phyloP scores from a whole-genome alignment of 768 basidiomycete genomes.

The Pulveroboletus sp. region DNA sequence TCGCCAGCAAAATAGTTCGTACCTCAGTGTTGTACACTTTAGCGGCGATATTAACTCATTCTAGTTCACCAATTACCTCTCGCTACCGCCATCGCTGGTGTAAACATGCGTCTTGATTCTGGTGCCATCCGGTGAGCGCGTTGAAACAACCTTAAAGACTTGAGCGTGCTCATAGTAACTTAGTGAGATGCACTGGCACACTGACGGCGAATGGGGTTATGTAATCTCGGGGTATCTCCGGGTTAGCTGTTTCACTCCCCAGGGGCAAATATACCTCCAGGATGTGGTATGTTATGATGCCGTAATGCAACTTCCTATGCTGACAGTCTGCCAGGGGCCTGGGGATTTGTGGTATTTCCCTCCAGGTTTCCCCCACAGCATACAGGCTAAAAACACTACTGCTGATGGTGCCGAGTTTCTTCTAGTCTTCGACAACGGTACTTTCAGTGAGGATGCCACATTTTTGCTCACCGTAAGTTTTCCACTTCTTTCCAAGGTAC shows the following conservation, averaged over 20 bases:
- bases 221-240: slow-evolving; percentile 45
- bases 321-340: slow-evolving; percentile 19
- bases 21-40: background rate
- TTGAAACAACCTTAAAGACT: background rate
- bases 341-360: slow-evolving; percentile 61
- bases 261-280: slow-evolving; percentile 48
- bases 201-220: slow-evolving; percentile 47
- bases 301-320: slow-evolving; percentile 12
- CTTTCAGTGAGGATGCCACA: slow-evolving; percentile 54
- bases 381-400: slow-evolving; percentile 47
- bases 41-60: background rate
- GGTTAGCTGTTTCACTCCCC: slow-evolving; percentile 47
- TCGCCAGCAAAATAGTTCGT: slow-evolving; percentile 53
- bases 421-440: slow-evolving; percentile 38
- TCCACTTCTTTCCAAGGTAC: background rate
- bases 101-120: slow-evolving; percentile 39
- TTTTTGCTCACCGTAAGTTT: slow-evolving; percentile 38
- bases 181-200: slow-evolving; percentile 45
- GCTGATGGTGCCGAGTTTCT: slow-evolving; percentile 50
- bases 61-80: slow-evolving; percentile 38
- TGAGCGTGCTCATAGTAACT: slow-evolving; percentile 4
- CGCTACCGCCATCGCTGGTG: slow-evolving; percentile 36
- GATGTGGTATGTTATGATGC: slow-evolving; percentile 41
- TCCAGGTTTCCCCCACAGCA: slow-evolving; percentile 49
- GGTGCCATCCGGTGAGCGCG: slow-evolving; percentile 37